These are phyloP conservation scores for Tricholomella constricta DNA, from an alignment of 768 basidiomycete genomes.

Conservation along the genomic window DNA sequence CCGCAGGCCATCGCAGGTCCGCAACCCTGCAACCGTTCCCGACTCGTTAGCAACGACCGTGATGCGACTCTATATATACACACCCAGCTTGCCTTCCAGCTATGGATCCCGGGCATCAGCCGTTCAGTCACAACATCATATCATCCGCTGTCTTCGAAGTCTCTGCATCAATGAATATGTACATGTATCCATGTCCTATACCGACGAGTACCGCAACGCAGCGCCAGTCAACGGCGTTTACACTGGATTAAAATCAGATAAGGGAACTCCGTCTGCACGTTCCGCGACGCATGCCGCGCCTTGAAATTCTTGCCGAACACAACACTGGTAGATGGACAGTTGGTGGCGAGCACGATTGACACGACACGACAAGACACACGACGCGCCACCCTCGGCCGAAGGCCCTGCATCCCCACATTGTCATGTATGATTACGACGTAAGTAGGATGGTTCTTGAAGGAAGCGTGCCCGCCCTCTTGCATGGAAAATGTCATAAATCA, in stretches of 20 bases:
- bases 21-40: slow-evolving; percentile 2
- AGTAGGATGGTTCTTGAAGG: background rate
- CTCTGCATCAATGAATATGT: background rate
- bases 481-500: background rate
- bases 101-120: background rate
- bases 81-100: background rate
- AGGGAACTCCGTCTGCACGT: background rate
- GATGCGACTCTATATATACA: background rate
- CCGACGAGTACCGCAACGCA: background rate
- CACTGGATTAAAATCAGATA: background rate
- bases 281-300: background rate
- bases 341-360: slow-evolving; percentile 1
- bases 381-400: background rate
- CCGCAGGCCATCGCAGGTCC: background rate
- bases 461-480: background rate
- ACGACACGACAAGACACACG: background rate
- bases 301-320: background rate
- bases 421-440: background rate
- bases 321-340: background rate
- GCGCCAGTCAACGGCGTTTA: background rate
- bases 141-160: background rate
- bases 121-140: background rate
- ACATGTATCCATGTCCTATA: background rate
- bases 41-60: background rate
- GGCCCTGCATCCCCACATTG: background rate